Evolutionary conservation across 192 early-diverging fungal species (phyloP).

Genomic region (Backusella psychrophila): DNA sequence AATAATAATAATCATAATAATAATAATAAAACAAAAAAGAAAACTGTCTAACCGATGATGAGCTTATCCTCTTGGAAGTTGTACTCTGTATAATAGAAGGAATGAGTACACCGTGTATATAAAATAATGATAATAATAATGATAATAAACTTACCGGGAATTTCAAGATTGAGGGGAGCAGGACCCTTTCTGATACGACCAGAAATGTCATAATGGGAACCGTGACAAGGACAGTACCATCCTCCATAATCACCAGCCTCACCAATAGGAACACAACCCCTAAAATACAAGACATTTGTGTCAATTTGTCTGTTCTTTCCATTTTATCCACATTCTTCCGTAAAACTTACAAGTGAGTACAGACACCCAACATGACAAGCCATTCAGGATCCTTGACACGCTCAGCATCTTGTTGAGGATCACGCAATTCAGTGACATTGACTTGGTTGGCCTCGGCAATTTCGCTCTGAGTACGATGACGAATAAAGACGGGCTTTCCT

Average conservation of each 20-base stretch:
- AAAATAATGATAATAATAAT: background rate
- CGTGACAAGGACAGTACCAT: constrained; percentile 99
- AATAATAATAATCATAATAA: background rate
- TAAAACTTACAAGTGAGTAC: constrained; percentile 46
- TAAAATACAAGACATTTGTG: constrained; percentile 44
- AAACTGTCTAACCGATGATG: constrained; percentile 74
- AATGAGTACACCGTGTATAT: background rate
- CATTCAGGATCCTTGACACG: constrained; percentile 91
- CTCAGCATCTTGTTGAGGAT: constrained; percentile 91
- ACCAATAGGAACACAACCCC: constrained; percentile 97
- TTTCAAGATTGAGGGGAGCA: constrained; percentile 97
- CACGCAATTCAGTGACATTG: constrained; percentile 76
- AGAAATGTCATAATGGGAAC: constrained; percentile 99
- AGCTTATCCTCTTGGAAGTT: constrained; percentile 75
- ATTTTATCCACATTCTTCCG: background rate
- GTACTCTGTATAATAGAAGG: constrained; percentile 38
- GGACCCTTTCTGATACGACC: constrained; percentile 98
- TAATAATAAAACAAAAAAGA: background rate
- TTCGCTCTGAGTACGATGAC: constrained; percentile 93
- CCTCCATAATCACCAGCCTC: constrained; percentile 98
- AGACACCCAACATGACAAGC: constrained; percentile 91
- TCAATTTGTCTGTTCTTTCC: background rate
- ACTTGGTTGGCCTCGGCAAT: constrained; percentile 90
- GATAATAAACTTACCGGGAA: constrained; percentile 68
- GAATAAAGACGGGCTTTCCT: constrained; percentile 97